Percentiles rank a stretch among this genome's conserved stretches.
These are phyloP conservation scores for Oxalis stricta DNA, from an alignment of 441 rosid species.

Conservation along the genomic window DNA sequence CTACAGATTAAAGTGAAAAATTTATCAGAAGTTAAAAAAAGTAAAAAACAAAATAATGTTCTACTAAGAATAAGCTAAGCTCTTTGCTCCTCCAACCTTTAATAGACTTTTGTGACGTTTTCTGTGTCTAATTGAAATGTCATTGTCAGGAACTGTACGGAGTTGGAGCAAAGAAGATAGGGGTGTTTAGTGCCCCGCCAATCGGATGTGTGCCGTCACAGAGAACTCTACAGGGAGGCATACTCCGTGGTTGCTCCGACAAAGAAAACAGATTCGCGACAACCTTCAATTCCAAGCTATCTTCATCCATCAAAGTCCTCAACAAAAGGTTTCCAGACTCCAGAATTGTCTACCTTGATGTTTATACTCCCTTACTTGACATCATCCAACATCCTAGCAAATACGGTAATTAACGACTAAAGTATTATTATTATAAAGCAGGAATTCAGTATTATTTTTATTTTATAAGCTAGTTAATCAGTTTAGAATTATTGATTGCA, in stretches of 20 bases:
- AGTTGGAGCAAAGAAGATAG: conserved; percentile 44
- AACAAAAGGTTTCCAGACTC: conserved; percentile 12
- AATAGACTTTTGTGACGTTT: too few species aligned
- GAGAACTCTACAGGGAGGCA: conserved; percentile 45
- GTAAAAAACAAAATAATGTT: too few species aligned
- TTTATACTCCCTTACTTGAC: conserved; percentile 25
- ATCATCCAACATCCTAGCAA: conserved; percentile 24
- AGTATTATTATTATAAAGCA: too few species aligned
- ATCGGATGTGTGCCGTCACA: conserved; percentile 53
- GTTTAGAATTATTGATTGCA: too few species aligned
- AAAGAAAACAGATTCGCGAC: conserved; percentile 26
- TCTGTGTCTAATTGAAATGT: background rate
- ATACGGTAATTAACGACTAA: too few species aligned
- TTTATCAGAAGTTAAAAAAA: too few species aligned
- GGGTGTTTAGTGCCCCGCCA: conserved; percentile 40
- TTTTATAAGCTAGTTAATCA: too few species aligned
- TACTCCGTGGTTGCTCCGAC: conserved; percentile 19
- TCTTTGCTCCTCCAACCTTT: too few species aligned
- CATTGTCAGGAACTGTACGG: conserved; percentile 35
- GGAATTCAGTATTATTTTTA: background rate
- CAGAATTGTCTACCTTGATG: conserved; percentile 33
- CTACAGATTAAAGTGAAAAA: too few species aligned
- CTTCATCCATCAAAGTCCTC: conserved; percentile 16
- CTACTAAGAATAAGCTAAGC: background rate
- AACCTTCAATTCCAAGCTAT: conserved; percentile 33